A percentile compares a stretch with the other conserved stretches of the same genome.
Evolutionary conservation across 2,329 filamentous ascomycete genomes (phyloP).

Genomic region (Fusarium palustre): DNA sequence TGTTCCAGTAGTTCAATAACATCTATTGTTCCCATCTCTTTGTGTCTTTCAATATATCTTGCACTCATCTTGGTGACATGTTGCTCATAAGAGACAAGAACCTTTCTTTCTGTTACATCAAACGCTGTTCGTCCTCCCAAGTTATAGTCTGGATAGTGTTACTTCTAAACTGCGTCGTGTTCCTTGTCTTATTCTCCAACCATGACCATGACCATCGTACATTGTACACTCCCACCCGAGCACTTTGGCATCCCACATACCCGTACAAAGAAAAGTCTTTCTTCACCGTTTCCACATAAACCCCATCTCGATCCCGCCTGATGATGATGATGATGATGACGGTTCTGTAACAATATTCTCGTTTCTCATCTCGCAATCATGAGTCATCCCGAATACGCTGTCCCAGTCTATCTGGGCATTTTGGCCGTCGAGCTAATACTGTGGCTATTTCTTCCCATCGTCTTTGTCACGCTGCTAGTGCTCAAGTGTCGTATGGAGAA

Average conservation of each 20-base stretch:
- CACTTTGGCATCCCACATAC: slow-evolving; percentile 13
- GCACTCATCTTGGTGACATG: slow-evolving; percentile 29
- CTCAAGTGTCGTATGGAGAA: slow-evolving; percentile 19
- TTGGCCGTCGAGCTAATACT: slow-evolving; percentile 27
- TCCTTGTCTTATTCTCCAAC: slow-evolving; percentile 39
- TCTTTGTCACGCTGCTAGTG: slow-evolving; percentile 24
- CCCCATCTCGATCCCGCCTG: not conserved
- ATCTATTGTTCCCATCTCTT: slow-evolving; percentile 13
- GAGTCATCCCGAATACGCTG: slow-evolving; percentile 33
- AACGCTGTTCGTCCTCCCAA: slow-evolving; percentile 21
- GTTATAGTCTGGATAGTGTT: slow-evolving; percentile 28
- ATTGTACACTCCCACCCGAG: slow-evolving; percentile 33
- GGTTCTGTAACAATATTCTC: not conserved
- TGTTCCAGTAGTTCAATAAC: slow-evolving; percentile 16
- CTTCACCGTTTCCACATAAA: slow-evolving; percentile 17
- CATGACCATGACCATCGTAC: slow-evolving; percentile 32
- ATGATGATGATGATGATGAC: not conserved
- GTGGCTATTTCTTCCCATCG: slow-evolving; percentile 35
- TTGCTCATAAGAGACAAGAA: slow-evolving; percentile 15
- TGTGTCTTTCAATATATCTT: slow-evolving; percentile 1
- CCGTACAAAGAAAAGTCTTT: slow-evolving; percentile 12
- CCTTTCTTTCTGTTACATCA: slow-evolving; percentile 16
- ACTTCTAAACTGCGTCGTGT: slow-evolving; percentile 33
- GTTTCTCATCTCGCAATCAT: slow-evolving; percentile 23
- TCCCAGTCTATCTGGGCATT: slow-evolving; percentile 37